Conservation (phyloP, 257 asterid species). For the Nicotiana obtusifolia region DNA sequence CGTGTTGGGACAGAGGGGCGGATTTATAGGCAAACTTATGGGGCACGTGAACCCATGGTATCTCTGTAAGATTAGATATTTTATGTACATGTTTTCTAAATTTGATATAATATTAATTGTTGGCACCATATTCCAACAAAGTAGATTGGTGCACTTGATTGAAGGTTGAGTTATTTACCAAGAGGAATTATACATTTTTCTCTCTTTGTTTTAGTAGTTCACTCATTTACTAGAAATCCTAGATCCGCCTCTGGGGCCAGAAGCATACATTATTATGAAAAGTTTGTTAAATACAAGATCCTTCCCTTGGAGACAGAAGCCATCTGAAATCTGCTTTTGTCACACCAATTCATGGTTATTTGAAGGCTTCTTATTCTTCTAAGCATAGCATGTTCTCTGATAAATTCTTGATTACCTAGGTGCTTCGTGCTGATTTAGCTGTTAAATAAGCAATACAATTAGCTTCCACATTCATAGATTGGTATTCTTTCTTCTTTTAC, state of each 20-base stretch:
- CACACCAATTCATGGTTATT: neutral
- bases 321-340: slow-evolving; percentile 9
- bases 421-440: neutral
- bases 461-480: neutral
- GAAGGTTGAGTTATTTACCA: too few species aligned
- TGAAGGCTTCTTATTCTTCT: neutral
- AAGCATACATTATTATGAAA: neutral
- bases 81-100: too few species aligned
- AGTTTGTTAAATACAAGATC: neutral
- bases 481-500: slow-evolving; percentile 8
- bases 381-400: neutral
- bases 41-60: too few species aligned
- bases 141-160: too few species aligned
- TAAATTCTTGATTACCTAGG: neutral
- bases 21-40: too few species aligned
- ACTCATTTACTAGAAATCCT: too few species aligned
- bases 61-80: too few species aligned
- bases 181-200: too few species aligned
- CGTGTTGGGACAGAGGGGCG: neutral
- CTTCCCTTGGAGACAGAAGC: neutral
- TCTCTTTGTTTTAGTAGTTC: too few species aligned
- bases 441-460: slow-evolving; percentile 7
- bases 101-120: too few species aligned
- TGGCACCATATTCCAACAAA: too few species aligned
- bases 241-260: neutral